Evolutionary conservation across 306 rosid genomes (phyloP), one percentile per base, ranked within the genome.

Genomic region (Inga oerstediana): DNA sequence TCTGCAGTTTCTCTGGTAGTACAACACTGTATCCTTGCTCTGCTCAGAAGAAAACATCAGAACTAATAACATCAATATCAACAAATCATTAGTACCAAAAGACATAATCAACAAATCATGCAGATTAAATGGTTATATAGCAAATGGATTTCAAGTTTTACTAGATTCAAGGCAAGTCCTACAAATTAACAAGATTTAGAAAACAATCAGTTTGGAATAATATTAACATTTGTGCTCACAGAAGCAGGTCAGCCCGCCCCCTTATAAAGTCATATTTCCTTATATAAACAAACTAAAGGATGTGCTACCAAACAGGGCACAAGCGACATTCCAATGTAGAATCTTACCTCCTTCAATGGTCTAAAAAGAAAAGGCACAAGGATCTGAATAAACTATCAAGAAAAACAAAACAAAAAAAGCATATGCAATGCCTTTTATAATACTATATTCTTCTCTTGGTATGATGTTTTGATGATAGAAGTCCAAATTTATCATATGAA

Each of bases 1-100:
- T 92, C 58, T 89, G 90, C 88, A 96, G 79, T 91, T 94, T 96
- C 93, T 94, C 98, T 14, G 99, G 99, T 88, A 96, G 97, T 73
- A 92, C 97, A 78, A 92, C 93, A 82, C 99, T 91, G 88, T 89
- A 91, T 78, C 98, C 97, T 82, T 92, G 94, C 78, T 88, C 99
- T 96, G 98, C 84, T 89, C 72, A 83, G 69, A 89, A 86, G 82
- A 77, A 82, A 87, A 75, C 68, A 79, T 73, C 65, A 83, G 79
- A 79, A 79, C 30, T 24, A 69, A 76, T 19, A 45, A 79, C 75
- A 74, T 81, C 72, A 92, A 66, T 34, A 62, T 68, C 58, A 56
- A 71, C 76, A 22, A 79, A 70, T 24, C 67, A 62, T 68, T 24
- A 62, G 12, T 62, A 24, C 68, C 37, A 62, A 62, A 24, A 62